Evolutionary conservation across 192 early-diverging fungal genomes (phyloP), one percentile per base, ranked within the genome.

Genomic region (Dissophora globulifera): DNA sequence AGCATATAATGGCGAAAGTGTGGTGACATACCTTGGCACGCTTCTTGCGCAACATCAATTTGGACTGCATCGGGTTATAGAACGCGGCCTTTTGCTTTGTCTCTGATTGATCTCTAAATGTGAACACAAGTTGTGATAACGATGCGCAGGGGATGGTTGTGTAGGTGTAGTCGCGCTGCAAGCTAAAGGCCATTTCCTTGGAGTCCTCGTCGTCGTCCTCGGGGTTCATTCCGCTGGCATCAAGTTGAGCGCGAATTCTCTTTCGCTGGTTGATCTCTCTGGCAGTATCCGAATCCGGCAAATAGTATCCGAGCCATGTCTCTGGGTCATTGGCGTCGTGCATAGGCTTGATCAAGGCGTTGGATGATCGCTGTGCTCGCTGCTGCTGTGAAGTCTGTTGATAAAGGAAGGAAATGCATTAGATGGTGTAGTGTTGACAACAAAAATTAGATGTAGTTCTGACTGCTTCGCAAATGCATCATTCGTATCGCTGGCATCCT

Each of bases 11-110:
- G n/a, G n/a, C n/a, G n/a, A n/a, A n/a, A n/a, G n/a, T n/a, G n/a
- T n/a, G n/a, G n/a, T n/a, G n/a, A n/a, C n/a, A n/a, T 76, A 76
- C 72, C 62, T 76, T 76, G 42, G 52, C 62, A 35, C 72, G 72
- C 58, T 76, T 76, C 58, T 76, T 76, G 50, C 72, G 63, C 32
- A 76, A 27, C 72, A 76, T 76, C 16, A 76, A 58, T n/a, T 76
- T 76, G 27, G 72, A 76, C 40, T 76, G 72, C 58, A 67, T 76
- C 6, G 63, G 58, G 47, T 76, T 76, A 58, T 76, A 76, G 15
- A 67, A 76, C 22, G 72, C 72, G 17, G 72, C 57, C 31, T 56
- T 76, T 33, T 76, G 57, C 23, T 61, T 61, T 10, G 58, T 46
- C 0, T 76, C 72, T 17, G 58, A 26, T 17, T 55, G 20, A 19